Base-by-base conservation (phyloP, 257 asterid species). In the Gentiana straminea region DNA sequence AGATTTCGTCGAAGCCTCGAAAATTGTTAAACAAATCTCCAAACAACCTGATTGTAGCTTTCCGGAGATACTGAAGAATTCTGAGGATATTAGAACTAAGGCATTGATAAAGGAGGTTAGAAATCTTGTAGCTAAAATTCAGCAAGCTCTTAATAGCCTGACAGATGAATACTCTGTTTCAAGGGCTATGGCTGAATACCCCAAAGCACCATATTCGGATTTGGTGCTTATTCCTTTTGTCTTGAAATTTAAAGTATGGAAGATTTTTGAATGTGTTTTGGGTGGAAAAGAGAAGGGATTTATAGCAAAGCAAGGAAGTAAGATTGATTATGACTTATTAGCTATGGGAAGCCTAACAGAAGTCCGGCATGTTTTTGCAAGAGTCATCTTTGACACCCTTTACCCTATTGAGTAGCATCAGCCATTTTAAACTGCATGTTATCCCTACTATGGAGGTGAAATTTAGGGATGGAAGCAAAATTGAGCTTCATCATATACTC, bases 321-420 rank as follows among this genome's bases (percentile, higher is more conserved):
- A 70, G 68, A 77, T 91, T 13, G 82, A 87, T 64, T 76, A 85
- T 58, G 96, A 87, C 71, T 50, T 68, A 74, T 72, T 91, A 68
- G 86, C 79, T 45, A 48, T 68, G 66, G 98, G 98, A 70, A 73
- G 86, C 63, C 63, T 81, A 63, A 79, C 55, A 63, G 98, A 91
- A 83, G 84, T 87, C 36, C 75, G 94, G 15, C 94, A 87, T 70
- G 81, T 78, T 41, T 87, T 91, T 70, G 94, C 98, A 7, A 83
- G 94, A 69, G 81, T 91, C 49, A 90, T 91, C 48, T 84, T 91
- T 53, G 98, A 91, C 66, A 83, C 97, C 52, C 49, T 87, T 56
- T 91, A 76, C 77, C 96, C 98, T 59, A 61, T 64, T 24, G 24
- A 24, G 24, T 24, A 24, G 24, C 24, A 24, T 24, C 24, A 24